These are phyloP conservation scores for Pyrenula aspistea DNA, from an alignment of 495 filamentous ascomycete genomes.

Conservation along the genomic window DNA sequence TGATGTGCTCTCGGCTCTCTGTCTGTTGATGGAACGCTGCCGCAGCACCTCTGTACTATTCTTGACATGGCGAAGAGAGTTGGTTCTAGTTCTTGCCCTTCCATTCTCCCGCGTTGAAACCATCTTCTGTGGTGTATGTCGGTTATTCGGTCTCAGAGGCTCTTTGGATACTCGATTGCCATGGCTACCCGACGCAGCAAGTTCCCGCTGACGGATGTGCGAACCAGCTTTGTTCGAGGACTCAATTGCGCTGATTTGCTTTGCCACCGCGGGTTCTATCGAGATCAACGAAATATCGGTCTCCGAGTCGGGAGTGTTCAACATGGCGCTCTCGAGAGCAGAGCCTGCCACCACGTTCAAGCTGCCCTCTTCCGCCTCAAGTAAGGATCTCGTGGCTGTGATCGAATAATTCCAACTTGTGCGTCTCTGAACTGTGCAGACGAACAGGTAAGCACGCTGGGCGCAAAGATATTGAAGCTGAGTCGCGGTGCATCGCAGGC, in stretches of 20 bases:
- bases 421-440: too few species aligned
- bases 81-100: not conserved
- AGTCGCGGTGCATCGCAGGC: too few species aligned
- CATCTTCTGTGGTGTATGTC: not conserved
- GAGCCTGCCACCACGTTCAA: too few species aligned
- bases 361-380: too few species aligned
- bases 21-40: conserved; percentile 13
- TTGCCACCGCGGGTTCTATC: not conserved
- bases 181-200: not conserved
- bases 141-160: not conserved
- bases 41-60: conserved; percentile 17
- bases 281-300: not conserved
- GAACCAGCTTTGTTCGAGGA: not conserved
- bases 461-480: too few species aligned
- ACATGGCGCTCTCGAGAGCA: not conserved
- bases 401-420: too few species aligned
- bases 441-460: too few species aligned
- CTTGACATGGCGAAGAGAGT: conserved; percentile 14
- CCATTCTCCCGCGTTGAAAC: not conserved
- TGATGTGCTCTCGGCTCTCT: conserved; percentile 1
- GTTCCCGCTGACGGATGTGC: not conserved
- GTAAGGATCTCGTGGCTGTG: too few species aligned
- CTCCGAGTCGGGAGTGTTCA: not conserved
- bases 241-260: not conserved
- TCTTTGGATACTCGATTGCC: not conserved